Conservation (phyloP, 1,284 basidiomycete genomes). For the Cerrena zonata region DNA sequence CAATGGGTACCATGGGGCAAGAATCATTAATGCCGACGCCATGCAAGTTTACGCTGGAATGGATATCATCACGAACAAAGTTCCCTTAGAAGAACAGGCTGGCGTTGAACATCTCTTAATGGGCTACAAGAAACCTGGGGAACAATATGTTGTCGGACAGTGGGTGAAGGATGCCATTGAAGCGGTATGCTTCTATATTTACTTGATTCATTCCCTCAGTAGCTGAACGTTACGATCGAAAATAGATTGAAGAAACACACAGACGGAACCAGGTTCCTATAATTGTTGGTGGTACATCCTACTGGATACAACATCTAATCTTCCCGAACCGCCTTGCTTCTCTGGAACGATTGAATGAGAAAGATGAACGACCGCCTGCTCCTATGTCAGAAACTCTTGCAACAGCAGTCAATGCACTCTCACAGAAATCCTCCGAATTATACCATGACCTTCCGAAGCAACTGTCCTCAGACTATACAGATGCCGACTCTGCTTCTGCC, state of each 20-base stretch:
- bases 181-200: constrained; percentile 37
- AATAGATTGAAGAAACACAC: constrained; percentile 71
- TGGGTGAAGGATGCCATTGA: constrained; percentile 76
- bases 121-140: constrained; percentile 78
- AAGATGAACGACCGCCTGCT: neutral
- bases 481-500: constrained; percentile 51
- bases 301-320: constrained; percentile 92
- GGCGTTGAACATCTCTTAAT: constrained; percentile 88
- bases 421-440: constrained; percentile 43
- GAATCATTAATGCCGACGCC: constrained; percentile 90
- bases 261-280: constrained; percentile 68
- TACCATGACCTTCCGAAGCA: constrained; percentile 50
- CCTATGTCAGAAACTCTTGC: constrained; percentile 34
- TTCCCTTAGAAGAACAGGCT: constrained; percentile 68
- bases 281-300: constrained; percentile 90
- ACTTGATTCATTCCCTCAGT: neutral
- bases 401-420: constrained; percentile 37
- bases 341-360: constrained; percentile 15
- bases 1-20: constrained; percentile 52
- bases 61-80: constrained; percentile 94
- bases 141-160: constrained; percentile 82
- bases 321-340: constrained; percentile 68
- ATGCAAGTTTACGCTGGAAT: constrained; percentile 98
- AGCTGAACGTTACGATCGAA: neutral
- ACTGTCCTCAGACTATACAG: constrained; percentile 43